These are phyloP conservation scores for Populus simonii DNA, from an alignment of 345 rosid genomes.

Conservation along the genomic window DNA sequence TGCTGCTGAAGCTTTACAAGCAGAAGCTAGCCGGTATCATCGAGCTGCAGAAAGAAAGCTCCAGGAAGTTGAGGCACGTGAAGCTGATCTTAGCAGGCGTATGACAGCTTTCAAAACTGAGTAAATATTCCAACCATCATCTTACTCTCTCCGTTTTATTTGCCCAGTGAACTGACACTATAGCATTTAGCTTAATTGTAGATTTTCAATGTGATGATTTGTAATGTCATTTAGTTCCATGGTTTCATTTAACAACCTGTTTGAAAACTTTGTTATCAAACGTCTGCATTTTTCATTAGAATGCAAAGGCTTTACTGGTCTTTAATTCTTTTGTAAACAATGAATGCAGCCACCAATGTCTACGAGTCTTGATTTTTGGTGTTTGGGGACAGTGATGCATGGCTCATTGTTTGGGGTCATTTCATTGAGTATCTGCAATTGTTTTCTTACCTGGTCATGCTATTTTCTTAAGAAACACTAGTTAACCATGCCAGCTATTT, in stretches of 20 bases:
- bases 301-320: neutral
- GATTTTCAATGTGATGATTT: neutral
- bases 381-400: neutral
- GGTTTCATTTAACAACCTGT: neutral
- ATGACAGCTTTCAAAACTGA: conserved; percentile 62
- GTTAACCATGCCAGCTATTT: neutral
- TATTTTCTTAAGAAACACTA: neutral
- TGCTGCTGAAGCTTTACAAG: conserved; percentile 68
- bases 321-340: no score
- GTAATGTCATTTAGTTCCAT: neutral
- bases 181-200: neutral
- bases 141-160: neutral
- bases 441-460: neutral
- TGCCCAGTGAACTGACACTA: neutral
- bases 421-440: neutral
- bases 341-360: neutral
- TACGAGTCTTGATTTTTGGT: neutral
- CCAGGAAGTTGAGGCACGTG: conserved; percentile 75
- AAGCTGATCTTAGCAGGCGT: conserved; percentile 70
- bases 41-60: conserved; percentile 84
- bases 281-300: neutral
- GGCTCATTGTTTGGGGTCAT: neutral
- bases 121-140: conserved; percentile 43
- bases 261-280: neutral
- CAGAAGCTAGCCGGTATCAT: conserved; percentile 63